Percentiles rank a stretch among this genome's conserved stretches.
Conservation (phyloP, 805 yeast species). For the Clavispora carvajalis region DNA sequence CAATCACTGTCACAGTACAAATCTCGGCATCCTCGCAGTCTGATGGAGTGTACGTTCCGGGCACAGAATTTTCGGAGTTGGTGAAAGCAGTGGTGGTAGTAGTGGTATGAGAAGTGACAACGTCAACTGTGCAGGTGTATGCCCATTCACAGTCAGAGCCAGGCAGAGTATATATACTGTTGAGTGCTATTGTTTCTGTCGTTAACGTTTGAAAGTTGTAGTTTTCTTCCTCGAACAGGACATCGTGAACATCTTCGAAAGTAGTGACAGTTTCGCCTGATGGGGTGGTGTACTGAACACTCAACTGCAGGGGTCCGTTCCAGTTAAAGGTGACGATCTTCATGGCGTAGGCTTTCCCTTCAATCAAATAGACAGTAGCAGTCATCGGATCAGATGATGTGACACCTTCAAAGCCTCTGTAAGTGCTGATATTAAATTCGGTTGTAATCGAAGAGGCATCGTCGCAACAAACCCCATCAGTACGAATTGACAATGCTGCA, state of each 20-base stretch:
- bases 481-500: slow-evolving; percentile 14
- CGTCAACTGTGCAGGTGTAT: neutral
- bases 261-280: neutral
- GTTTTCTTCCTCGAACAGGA: neutral
- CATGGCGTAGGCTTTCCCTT: slow-evolving; percentile 11
- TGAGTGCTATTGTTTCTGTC: neutral
- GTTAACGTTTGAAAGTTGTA: neutral
- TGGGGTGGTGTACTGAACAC: slow-evolving; percentile 4
- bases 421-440: slow-evolving; percentile 7
- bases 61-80: neutral
- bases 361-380: slow-evolving; percentile 6
- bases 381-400: slow-evolving; percentile 4
- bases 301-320: slow-evolving; percentile 7
- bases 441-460: slow-evolving; percentile 12
- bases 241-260: neutral
- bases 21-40: neutral
- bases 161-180: no score
- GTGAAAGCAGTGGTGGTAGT: neutral
- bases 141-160: no score
- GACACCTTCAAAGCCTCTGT: slow-evolving; percentile 9
- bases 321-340: slow-evolving; percentile 14
- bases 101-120: neutral
- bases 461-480: slow-evolving; percentile 11
- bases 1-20: neutral
- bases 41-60: neutral